Conservation (phyloP, 108 stramenopile genomes). For the Pseudonitzschia pungens region DNA sequence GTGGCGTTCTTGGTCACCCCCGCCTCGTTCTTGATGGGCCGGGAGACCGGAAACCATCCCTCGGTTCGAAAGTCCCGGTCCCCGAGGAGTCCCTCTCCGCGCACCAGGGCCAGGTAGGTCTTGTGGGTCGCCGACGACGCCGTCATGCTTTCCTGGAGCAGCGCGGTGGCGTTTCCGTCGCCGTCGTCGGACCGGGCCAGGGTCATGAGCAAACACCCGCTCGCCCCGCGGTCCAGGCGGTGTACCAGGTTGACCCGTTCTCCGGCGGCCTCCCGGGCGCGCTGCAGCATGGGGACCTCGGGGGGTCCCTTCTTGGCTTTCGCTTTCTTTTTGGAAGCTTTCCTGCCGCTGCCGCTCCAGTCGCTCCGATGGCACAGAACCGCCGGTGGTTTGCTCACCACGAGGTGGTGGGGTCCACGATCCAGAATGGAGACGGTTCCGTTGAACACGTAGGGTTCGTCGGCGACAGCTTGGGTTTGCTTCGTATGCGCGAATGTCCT, state of each 20-base stretch:
- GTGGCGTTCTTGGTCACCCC: slow-evolving; percentile 70
- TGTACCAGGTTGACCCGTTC: slow-evolving; percentile 77
- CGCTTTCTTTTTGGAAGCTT: too few species aligned
- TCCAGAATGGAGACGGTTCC: slow-evolving; percentile 64
- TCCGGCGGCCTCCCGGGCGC: slow-evolving; percentile 40
- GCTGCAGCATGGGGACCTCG: slow-evolving; percentile 49
- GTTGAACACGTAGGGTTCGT: slow-evolving; percentile 27
- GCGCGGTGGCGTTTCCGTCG: slow-evolving; percentile 34
- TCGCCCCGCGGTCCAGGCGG: slow-evolving; percentile 78
- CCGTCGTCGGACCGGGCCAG: slow-evolving; percentile 52
- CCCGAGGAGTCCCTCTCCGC: slow-evolving; percentile 74
- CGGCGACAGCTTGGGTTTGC: background rate
- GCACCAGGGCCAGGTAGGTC: slow-evolving; percentile 82
- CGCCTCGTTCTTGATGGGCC: slow-evolving; percentile 72
- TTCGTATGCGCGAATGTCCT: background rate
- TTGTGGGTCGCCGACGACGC: slow-evolving; percentile 46
- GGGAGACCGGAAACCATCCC: slow-evolving; percentile 72
- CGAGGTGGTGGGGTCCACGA: slow-evolving; percentile 51
- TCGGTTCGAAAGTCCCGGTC: slow-evolving; percentile 63
- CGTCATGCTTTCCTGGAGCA: slow-evolving; percentile 55
- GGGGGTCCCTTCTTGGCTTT: background rate
- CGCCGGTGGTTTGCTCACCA: slow-evolving; percentile 69
- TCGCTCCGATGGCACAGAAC: slow-evolving; percentile 84
- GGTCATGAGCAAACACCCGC: slow-evolving; percentile 64
- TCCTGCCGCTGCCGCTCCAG: slow-evolving; percentile 73